Percentiles rank a stretch among this genome's conserved stretches.
Evolutionary conservation across 352 stramenopile genomes (phyloP).

Genomic region (Phytophthora hibernalis): DNA sequence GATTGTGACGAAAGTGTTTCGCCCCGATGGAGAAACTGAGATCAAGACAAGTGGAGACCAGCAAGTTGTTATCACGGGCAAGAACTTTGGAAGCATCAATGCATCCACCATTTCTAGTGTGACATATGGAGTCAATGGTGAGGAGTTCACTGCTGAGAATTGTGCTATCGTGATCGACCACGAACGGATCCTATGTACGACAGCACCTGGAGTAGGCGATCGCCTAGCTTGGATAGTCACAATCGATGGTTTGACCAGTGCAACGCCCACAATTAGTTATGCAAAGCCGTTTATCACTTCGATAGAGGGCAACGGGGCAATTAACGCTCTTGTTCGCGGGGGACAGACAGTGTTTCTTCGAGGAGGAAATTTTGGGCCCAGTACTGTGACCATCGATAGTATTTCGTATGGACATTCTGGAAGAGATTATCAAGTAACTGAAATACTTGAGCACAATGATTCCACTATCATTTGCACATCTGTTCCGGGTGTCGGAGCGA

Average conservation of each 20-base stretch:
- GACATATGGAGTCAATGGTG: conserved; percentile 58
- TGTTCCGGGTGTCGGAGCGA: conserved; percentile 52
- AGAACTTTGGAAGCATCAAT: conserved; percentile 58
- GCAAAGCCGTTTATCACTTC: conserved; percentile 51
- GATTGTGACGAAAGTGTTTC: conserved; percentile 64
- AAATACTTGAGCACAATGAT: conserved; percentile 61
- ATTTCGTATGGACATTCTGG: conserved; percentile 70
- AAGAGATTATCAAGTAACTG: conserved; percentile 53
- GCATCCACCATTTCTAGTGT: conserved; percentile 45
- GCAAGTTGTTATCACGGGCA: conserved; percentile 61
- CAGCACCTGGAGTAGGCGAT: conserved; percentile 54
- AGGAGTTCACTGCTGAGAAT: conserved; percentile 46
- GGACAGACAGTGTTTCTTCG: conserved; percentile 48
- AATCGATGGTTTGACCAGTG: conserved; percentile 57
- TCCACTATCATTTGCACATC: conserved; percentile 62
- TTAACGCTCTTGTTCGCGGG: conserved; percentile 43
- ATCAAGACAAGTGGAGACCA: conserved; percentile 60
- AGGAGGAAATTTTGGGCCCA: conserved; percentile 71
- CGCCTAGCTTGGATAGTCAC: conserved; percentile 65
- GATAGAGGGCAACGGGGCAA: conserved; percentile 45
- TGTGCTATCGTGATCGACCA: conserved; percentile 60
- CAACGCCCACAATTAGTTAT: conserved; percentile 67
- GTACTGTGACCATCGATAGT: conserved; percentile 42
- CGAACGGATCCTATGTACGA: conserved; percentile 60
- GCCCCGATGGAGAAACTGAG: conserved; percentile 48